Percentiles rank a stretch among this genome's conserved stretches.
Conservation (phyloP, 805 yeast genomes). For the Spathaspora boniae region DNA sequence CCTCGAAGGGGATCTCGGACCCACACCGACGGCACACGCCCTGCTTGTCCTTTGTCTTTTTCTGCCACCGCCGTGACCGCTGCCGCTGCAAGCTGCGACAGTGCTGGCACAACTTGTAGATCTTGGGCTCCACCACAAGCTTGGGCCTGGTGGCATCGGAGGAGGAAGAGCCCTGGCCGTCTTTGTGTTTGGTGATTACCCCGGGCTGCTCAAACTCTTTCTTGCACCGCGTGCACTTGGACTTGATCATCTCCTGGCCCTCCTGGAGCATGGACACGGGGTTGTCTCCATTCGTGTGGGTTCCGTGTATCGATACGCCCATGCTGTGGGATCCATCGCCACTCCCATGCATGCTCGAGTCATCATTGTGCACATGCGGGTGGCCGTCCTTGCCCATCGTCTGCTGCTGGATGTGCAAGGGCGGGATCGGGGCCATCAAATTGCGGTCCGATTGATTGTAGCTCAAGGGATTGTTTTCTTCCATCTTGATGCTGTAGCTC, state of each 20-base stretch:
- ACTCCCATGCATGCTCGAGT: no score
- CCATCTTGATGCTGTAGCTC: constrained; percentile 3
- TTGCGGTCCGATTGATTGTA: constrained; percentile 11
- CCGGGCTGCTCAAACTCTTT: constrained; percentile 50
- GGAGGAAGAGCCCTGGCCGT: constrained; percentile 14
- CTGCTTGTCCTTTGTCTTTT: constrained; percentile 52
- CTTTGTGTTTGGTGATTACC: constrained; percentile 25
- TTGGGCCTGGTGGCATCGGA: no score
- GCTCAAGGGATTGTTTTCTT: constrained; percentile 1
- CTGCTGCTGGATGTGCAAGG: constrained; percentile 43
- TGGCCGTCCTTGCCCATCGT: constrained; percentile 16
- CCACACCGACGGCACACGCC: constrained; percentile 71
- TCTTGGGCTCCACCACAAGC: constrained; percentile 37
- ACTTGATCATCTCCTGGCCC: constrained; percentile 27
- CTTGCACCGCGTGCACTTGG: constrained; percentile 56
- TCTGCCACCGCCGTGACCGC: constrained; percentile 63
- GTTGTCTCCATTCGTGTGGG: no score
- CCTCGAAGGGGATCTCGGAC: constrained; percentile 46
- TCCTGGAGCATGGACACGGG: no score
- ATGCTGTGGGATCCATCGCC: no score
- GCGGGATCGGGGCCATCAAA: constrained; percentile 37
- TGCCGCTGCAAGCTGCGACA: constrained; percentile 64
- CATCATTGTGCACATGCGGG: no score
- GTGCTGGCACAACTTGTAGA: constrained; percentile 57
- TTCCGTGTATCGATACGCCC: no score